phyloP scores from a whole-genome alignment of 2,329 filamentous ascomycete species.

The Lasiodiplodia sp. region DNA sequence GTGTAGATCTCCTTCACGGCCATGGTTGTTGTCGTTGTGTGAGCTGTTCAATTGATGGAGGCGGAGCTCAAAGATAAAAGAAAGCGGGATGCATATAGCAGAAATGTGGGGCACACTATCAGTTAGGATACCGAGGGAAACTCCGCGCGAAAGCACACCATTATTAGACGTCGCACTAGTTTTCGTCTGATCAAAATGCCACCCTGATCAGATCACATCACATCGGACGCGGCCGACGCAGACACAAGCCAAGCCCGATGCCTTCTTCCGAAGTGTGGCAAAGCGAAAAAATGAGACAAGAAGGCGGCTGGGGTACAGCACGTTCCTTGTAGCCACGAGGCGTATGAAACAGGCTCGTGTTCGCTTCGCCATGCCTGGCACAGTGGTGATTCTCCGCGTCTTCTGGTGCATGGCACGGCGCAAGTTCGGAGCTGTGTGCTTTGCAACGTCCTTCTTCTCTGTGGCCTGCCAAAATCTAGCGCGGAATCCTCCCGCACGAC shows the following conservation, averaged over 20 bases:
- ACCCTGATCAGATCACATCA: slow-evolving; percentile 14
- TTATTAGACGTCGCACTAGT: neutral
- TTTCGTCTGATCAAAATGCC: neutral
- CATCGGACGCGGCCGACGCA: slow-evolving; percentile 3
- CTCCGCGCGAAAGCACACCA: neutral
- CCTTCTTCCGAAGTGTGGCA: neutral
- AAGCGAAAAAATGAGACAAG: neutral
- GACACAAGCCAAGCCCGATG: neutral
- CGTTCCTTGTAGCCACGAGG: neutral
- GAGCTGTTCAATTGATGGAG: neutral
- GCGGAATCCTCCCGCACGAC: slow-evolving; percentile 12
- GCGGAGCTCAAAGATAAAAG: neutral
- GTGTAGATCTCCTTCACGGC: slow-evolving; percentile 23
- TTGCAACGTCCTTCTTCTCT: neutral
- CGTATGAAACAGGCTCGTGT: slow-evolving; percentile 18
- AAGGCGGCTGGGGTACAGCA: neutral
- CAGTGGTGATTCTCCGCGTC: slow-evolving; percentile 7
- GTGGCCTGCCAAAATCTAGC: neutral
- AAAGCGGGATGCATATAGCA: neutral
- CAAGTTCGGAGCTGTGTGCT: slow-evolving; percentile 3
- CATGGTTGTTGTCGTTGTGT: slow-evolving; percentile 2
- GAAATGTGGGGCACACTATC: neutral
- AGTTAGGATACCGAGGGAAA: neutral
- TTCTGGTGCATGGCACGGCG: neutral
- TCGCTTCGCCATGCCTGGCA: slow-evolving; percentile 8